Evolutionary conservation across 108 stramenopile species (phyloP).

Genomic region (Parietichytrium sp.): DNA sequence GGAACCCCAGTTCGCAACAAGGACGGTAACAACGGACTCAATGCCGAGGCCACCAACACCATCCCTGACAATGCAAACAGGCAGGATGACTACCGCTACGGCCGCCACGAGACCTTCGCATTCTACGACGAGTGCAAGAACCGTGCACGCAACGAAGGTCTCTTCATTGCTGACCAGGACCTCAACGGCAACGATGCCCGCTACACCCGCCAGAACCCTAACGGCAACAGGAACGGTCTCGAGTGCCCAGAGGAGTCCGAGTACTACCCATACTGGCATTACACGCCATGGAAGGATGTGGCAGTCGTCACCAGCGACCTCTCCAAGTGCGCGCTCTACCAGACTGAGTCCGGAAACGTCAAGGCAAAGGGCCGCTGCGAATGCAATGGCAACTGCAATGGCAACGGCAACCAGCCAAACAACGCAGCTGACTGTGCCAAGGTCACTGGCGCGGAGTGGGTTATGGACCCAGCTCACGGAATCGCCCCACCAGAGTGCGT

Average conservation of each 20-base stretch:
- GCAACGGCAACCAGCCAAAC: slow-evolving; percentile 23
- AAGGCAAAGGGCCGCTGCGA: slow-evolving; percentile 36
- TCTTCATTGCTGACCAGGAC: slow-evolving; percentile 54
- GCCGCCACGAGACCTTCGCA: slow-evolving; percentile 52
- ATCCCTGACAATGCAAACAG: not conserved
- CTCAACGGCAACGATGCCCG: slow-evolving; percentile 37
- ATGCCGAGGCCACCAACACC: not conserved
- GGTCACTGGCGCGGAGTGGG: slow-evolving; percentile 41
- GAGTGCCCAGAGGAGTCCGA: slow-evolving; percentile 59
- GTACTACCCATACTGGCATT: slow-evolving; percentile 59
- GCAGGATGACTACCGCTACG: slow-evolving; percentile 44
- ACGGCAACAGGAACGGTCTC: slow-evolving; percentile 53
- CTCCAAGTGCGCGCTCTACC: slow-evolving; percentile 15
- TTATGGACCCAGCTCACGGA: not conserved
- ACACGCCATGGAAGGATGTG: slow-evolving; percentile 56
- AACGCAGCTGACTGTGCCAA: slow-evolving; percentile 46
- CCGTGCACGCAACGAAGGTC: slow-evolving; percentile 54
- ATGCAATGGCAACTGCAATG: not conserved
- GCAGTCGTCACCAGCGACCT: slow-evolving; percentile 44
- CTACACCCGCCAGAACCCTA: slow-evolving; percentile 56
- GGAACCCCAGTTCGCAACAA: slow-evolving; percentile 46
- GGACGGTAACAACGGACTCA: slow-evolving; percentile 44
- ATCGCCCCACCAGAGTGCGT: slow-evolving; percentile 41
- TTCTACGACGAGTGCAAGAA: slow-evolving; percentile 48
- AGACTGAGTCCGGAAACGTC: slow-evolving; percentile 2